phyloP scores from a whole-genome alignment of 2,329 filamentous ascomycete species.

The Helotiales sp. region DNA sequence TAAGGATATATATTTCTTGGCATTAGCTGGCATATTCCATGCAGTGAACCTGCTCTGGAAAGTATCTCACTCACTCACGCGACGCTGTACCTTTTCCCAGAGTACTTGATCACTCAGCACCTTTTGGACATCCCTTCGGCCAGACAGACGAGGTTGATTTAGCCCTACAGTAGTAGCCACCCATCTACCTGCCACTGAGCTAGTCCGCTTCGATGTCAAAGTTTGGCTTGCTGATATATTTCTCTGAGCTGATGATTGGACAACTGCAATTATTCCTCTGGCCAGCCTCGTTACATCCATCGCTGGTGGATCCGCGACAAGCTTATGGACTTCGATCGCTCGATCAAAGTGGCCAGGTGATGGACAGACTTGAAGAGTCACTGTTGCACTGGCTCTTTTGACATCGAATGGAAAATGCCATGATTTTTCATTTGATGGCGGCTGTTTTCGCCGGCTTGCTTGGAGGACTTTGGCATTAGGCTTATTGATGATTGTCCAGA shows the following conservation, averaged over 20 bases:
- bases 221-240: background rate
- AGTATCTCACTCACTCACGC: background rate
- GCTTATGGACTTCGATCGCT: background rate
- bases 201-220: background rate
- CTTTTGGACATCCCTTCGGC: background rate
- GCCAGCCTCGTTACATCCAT: slow-evolving; percentile 5
- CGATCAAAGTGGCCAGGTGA: background rate
- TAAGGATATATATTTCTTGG: background rate
- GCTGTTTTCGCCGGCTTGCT: slow-evolving; percentile 10
- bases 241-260: background rate
- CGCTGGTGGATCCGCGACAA: background rate
- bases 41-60: background rate
- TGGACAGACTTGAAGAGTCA: background rate
- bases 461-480: slow-evolving; percentile 22
- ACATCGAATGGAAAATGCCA: background rate
- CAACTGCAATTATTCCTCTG: background rate
- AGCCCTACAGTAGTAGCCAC: background rate
- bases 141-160: background rate
- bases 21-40: slow-evolving; percentile 5
- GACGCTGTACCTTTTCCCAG: background rate
- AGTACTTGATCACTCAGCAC: background rate
- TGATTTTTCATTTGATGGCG: slow-evolving; percentile 2
- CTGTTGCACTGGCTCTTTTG: background rate
- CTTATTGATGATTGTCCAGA: slow-evolving; percentile 16
- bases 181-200: background rate